A percentile compares a stretch with the other conserved stretches of the same genome.
Evolutionary conservation across 139 green algal species (phyloP).

Genomic region (Dunaliella primolecta): DNA sequence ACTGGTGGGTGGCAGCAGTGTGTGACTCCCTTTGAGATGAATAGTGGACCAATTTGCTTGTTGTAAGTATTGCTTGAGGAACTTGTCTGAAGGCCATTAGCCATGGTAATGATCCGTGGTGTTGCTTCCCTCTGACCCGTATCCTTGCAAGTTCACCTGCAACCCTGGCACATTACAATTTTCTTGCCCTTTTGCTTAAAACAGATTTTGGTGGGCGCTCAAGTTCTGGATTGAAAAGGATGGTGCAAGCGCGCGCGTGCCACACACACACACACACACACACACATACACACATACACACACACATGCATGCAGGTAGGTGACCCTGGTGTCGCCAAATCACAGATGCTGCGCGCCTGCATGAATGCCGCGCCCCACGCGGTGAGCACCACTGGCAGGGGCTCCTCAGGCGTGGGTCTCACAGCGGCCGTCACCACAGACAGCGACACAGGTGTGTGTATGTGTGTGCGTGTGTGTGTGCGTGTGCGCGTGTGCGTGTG

Average conservation of each 20-base stretch:
- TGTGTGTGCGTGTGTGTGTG: neutral
- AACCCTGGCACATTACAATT: too few relatives aligned
- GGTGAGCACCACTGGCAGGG: conserved; percentile 92
- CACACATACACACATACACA: neutral
- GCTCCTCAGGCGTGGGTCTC: conserved; percentile 94
- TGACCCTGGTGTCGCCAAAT: conserved; percentile 95
- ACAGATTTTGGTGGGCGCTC: too few relatives aligned
- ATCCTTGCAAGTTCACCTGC: too few relatives aligned
- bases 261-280: neutral
- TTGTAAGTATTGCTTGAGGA: too few relatives aligned
- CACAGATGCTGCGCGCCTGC: conserved; percentile 90
- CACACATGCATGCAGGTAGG: conserved; percentile 31
- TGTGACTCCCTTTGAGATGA: too few relatives aligned
- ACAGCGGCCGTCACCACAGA: conserved; percentile 95
- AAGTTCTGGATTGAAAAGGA: too few relatives aligned
- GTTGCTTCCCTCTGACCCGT: too few relatives aligned
- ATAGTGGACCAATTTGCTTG: too few relatives aligned
- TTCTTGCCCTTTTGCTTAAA: too few relatives aligned
- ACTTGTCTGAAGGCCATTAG: too few relatives aligned
- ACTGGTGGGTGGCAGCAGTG: conserved; percentile 73
- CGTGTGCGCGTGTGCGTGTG: neutral
- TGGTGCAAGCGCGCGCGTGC: too few relatives aligned
- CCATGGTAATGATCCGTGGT: too few relatives aligned
- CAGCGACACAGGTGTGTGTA: conserved; percentile 39
- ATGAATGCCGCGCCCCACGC: conserved; percentile 92